phyloP scores from a whole-genome alignment of 331 rosid genomes.

The Phaseolus coccineus region DNA sequence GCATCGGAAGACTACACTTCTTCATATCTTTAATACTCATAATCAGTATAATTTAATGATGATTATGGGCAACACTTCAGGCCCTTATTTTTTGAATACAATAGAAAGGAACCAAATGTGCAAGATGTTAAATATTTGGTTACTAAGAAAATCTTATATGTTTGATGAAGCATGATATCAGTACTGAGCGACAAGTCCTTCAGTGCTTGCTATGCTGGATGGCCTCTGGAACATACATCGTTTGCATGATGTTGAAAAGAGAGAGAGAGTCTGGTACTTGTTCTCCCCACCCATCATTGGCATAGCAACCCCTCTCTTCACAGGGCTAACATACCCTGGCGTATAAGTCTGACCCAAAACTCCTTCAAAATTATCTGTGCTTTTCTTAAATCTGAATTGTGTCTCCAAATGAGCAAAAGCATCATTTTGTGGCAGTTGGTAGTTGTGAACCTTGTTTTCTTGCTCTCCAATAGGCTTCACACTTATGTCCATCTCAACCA shows the following conservation, averaged over 20 bases:
- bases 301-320: constrained; percentile 74
- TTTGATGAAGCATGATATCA: constrained; percentile 39
- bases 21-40: constrained; percentile 12
- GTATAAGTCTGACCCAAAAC: constrained; percentile 79
- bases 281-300: constrained; percentile 88
- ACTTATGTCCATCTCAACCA: constrained; percentile 66
- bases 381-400: constrained; percentile 64
- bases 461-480: constrained; percentile 69
- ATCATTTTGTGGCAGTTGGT: constrained; percentile 65
- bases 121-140: not conserved
- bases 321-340: constrained; percentile 72
- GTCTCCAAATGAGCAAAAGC: constrained; percentile 82
- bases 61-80: constrained; percentile 46
- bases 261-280: constrained; percentile 67
- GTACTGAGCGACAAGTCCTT: constrained; percentile 55
- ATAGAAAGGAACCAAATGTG: constrained; percentile 33
- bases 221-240: constrained; percentile 68
- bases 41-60: constrained; percentile 13
- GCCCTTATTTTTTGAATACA: constrained; percentile 52
- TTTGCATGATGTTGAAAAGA: constrained; percentile 64
- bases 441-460: constrained; percentile 75
- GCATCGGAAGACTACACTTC: not conserved
- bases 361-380: constrained; percentile 68
- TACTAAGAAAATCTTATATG: constrained; percentile 23
- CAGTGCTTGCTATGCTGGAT: constrained; percentile 41